Evolutionary conservation across 352 stramenopile genomes (phyloP).

Genomic region (Elongisporangium prolatum): DNA sequence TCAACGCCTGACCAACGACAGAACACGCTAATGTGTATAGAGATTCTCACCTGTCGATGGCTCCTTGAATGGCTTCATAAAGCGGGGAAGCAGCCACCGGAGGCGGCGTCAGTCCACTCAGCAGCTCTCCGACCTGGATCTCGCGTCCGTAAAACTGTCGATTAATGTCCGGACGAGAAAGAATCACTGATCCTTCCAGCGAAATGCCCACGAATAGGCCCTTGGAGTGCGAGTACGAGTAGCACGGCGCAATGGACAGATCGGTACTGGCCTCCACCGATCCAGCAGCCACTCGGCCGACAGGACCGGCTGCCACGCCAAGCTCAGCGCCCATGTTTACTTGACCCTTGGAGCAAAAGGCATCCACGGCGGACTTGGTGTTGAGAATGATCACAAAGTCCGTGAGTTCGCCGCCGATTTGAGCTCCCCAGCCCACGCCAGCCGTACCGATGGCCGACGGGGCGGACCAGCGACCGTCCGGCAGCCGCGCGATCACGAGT

Average conservation of each 20-base stretch:
- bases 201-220: conserved; percentile 88
- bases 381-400: conserved; percentile 95
- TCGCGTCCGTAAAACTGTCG: conserved; percentile 88
- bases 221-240: conserved; percentile 91
- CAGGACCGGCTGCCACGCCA: conserved; percentile 79
- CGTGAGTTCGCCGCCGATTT: conserved; percentile 91
- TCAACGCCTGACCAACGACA: neutral
- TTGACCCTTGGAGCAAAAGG: conserved; percentile 81
- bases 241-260: conserved; percentile 83
- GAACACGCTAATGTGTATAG: neutral
- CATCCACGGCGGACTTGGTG: conserved; percentile 80
- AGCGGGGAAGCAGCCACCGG: conserved; percentile 77
- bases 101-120: conserved; percentile 70
- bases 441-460: conserved; percentile 93
- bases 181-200: conserved; percentile 87
- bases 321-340: conserved; percentile 90
- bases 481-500: conserved; percentile 89
- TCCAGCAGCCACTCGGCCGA: conserved; percentile 85
- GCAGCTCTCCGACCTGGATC: conserved; percentile 60
- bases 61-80: conserved; percentile 76
- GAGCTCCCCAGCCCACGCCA: conserved; percentile 86
- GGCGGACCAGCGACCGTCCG: conserved; percentile 93
- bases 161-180: conserved; percentile 89
- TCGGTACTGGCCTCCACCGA: conserved; percentile 69
- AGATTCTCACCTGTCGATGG: conserved; percentile 49